Percentiles rank a stretch among this genome's conserved stretches.
Conservation (phyloP, 768 basidiomycete species). For the Lentinula edodes region DNA sequence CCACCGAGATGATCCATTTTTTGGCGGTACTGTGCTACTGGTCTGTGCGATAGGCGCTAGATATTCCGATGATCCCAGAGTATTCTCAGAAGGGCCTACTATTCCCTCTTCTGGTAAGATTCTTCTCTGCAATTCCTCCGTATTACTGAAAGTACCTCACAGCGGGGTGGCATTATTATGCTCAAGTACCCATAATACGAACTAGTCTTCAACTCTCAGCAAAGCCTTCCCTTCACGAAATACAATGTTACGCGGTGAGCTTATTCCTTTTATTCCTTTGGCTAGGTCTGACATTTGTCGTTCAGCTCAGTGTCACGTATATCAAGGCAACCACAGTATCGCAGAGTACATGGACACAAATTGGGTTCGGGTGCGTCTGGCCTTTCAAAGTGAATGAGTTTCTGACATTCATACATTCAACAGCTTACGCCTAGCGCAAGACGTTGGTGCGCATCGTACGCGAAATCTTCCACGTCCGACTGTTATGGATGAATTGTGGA, state of each 20-base stretch:
- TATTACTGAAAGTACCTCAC: neutral
- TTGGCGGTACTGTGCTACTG: constrained; percentile 48
- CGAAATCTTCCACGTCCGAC: constrained; percentile 28
- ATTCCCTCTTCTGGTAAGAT: constrained; percentile 24
- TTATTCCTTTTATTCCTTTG: constrained; percentile 11
- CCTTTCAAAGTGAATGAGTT: constrained; percentile 25
- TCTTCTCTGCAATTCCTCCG: neutral
- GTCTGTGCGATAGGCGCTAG: constrained; percentile 67
- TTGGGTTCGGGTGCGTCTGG: constrained; percentile 44
- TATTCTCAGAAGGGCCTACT: constrained; percentile 41
- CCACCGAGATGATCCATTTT: constrained; percentile 28
- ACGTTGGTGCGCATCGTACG: constrained; percentile 65
- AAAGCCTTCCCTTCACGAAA: constrained; percentile 59
- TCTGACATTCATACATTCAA: neutral
- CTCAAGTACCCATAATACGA: constrained; percentile 59
- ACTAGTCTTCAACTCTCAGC: constrained; percentile 45
- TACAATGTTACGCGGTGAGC: constrained; percentile 64
- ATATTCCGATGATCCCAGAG: constrained; percentile 56
- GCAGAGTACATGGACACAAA: constrained; percentile 56
- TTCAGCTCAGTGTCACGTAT: constrained; percentile 44
- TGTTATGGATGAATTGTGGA: constrained; percentile 69
- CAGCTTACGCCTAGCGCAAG: constrained; percentile 58
- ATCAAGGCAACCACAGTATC: constrained; percentile 42
- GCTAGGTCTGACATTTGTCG: neutral
- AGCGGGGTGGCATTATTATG: constrained; percentile 62